Base-by-base conservation (phyloP, 495 filamentous ascomycete species). In the Trichoderma orchidacearum region DNA sequence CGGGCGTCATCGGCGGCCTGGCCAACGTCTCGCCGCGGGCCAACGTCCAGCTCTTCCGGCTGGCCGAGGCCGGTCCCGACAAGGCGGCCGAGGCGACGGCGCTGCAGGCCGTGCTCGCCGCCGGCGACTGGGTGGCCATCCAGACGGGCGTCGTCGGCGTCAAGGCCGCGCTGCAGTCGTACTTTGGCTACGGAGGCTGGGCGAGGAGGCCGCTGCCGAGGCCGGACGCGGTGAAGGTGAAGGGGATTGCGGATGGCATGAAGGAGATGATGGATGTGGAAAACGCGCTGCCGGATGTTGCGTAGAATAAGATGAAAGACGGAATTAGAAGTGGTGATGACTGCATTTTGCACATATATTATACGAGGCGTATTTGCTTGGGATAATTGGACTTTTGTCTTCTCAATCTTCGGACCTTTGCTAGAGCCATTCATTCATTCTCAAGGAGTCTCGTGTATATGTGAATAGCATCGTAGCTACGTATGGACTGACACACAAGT, bases 71-170 rank as follows among this genome's bases (percentile, higher is more conserved):
- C 6, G 90, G 89, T n/a, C 3, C 18, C 0, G 41, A 48, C 0
- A 76, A 85, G 66, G 65, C 83, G 27, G 73, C 77, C 25, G 84
- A 92, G 64, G 89, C 91, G 0, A 78, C 84, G 67, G 79, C 79
- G 61, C 63, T 91, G 69, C 90, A 95, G 71, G 85, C 85, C 12
- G 71, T 92, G 38, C 80, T 95, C 31, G 86, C 89, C 11, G 74
- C 83, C 34, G 88, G 87, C 18, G 90, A 96, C 72, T 95, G 90
- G 91, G 83, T 79, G 17, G 85, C 85, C 18, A 95, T 94, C 62
- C 81, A 91, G 61, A 85, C 86, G 36, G 91, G 90, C 23, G 87
- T 95, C 56, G 81, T 94, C 15, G 89, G 86, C 28, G 87, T 88
- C 61, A 96, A 96, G 79, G 80, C 79, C 56, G 87, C 80, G 1